Base-by-base conservation (phyloP, 768 basidiomycete species). In the Xerocomellus intermedius region DNA sequence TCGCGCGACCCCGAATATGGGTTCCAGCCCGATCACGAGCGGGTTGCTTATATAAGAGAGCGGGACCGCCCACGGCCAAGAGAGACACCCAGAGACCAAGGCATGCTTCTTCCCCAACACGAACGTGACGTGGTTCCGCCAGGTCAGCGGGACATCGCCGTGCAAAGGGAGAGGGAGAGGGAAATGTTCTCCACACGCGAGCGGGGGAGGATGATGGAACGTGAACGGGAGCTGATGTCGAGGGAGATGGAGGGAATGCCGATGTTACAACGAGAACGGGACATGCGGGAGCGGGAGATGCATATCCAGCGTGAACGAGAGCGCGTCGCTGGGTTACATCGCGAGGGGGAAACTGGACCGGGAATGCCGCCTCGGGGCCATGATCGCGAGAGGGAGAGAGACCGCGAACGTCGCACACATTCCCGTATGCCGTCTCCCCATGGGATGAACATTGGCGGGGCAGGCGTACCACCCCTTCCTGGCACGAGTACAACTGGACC, bases 341-440 rank as follows among this genome's bases (percentile, higher is more conserved):
- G 68, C 32, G 67, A 68, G 1, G 64, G 62, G 0, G 67, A 68
- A 52, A 55, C 58, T 3, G 67, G 65, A 43, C 62, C 60, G 0
- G 65, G 67, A 2, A 58, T 67, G n/a, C 62, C 56, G 0, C 64
- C 65, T 14, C 63, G 64, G 2, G 56, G n/a, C 38, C 58, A 57
- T 37, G 68, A 70, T n/a, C 66, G 66, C 48, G 69, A 70, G 24
- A 57, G 66, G 43, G 69, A 69, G 41, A 59, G 64, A 55, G 68
- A 69, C n/a, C 67, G 67, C 36, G 68, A 70, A 51, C 66, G 69
- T 21, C 68, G 64, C 24, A 47, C 59, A 36, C 60, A 61, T 42
- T 63, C 69, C 2, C 60, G 69, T n/a, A 43, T 70, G 16, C 61
- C 64, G 8, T 70, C 68, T 12, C 67, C 68, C 30, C 67, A 59